These are phyloP conservation scores for Williopsis jadinii DNA, from an alignment of 1,139 yeast species.

Conservation along the genomic window DNA sequence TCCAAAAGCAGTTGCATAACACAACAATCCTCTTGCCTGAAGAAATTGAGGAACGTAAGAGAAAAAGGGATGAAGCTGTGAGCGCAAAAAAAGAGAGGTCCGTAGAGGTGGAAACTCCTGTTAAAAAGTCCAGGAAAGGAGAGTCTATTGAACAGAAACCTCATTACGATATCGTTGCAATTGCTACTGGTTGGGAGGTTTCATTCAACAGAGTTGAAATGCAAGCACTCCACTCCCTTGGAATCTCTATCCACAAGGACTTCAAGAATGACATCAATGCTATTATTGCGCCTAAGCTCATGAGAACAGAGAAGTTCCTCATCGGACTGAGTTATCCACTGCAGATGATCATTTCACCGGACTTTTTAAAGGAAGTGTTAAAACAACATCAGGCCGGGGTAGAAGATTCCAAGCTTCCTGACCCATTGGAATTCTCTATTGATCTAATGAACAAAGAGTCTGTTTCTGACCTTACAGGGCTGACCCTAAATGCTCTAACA, in stretches of 20 bases:
- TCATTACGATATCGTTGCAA: slow-evolving; percentile 35
- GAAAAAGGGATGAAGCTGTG: slow-evolving; percentile 20
- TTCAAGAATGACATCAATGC: slow-evolving; percentile 37
- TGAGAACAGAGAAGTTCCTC: slow-evolving; percentile 83
- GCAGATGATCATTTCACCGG: slow-evolving; percentile 26
- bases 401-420: slow-evolving; percentile 23
- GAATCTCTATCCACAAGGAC: slow-evolving; percentile 38
- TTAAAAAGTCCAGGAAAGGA: slow-evolving; percentile 6
- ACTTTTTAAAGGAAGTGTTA: slow-evolving; percentile 33
- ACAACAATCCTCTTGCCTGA: slow-evolving; percentile 27
- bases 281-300: slow-evolving; percentile 67
- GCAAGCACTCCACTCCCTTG: slow-evolving; percentile 29
- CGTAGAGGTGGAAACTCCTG: slow-evolving; percentile 10
- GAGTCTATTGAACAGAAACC: slow-evolving; percentile 2
- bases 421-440: slow-evolving; percentile 25
- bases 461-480: slow-evolving; percentile 23
- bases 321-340: slow-evolving; percentile 27
- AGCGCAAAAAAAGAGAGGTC: slow-evolving; percentile 10
- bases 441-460: slow-evolving; percentile 26
- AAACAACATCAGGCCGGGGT: slow-evolving; percentile 24
- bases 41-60: slow-evolving; percentile 24
- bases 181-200: slow-evolving; percentile 60
- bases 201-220: slow-evolving; percentile 34
- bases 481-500: slow-evolving; percentile 21
- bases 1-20: slow-evolving; percentile 35